Base-by-base conservation (phyloP, 192 early-diverging fungal species). In the Phlyctochytrium planicorne region DNA sequence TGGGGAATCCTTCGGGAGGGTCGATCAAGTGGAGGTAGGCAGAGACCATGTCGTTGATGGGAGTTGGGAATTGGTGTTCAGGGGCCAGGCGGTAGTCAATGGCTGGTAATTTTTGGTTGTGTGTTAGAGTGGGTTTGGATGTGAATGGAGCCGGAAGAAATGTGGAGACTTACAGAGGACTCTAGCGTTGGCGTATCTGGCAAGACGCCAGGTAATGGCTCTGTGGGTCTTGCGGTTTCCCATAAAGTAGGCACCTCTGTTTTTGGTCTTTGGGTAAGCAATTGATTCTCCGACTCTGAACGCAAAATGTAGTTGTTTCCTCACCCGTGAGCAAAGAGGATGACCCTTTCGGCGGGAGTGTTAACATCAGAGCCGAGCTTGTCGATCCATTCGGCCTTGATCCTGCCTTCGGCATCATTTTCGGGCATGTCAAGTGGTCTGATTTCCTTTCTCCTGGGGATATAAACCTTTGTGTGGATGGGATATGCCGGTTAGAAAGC, bases 321-420 rank as follows among this genome's bases (percentile, higher is more conserved):
- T 59, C 53, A 91, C 34, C 93, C 93, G 60, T 94, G 93, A 37
- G 89, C 68, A 60, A 90, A 91, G 52, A 94, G 68, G 17, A 92
- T 69, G 1, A 87, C 81, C n/a, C 76, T 74, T 35, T 84, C 81
- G n/a, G 62, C 52, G 53, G 69, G 40, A 2, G 20, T n/a, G 50
- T 32, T 30, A 2, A 62, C 32, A 33, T 62, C 47, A 2, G 55
- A 34, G 30, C n/a, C 35, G 16, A 60, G 17, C 68, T 37, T 69
- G 63, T 80, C 76, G 31, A 78, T 47, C 77, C 77, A 81, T 40
- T 81, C 80, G 35, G 67, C 80, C 59, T 73, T 78, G 56, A 81
- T 34, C 29, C 33, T 60, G 0, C 79, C 79, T 35, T n/a, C 31
- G 6, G 72, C 70, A 31, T 78, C 69, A 12, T 14, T 27, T 2